Evolutionary conservation across 2,329 filamentous ascomycete genomes (phyloP), one percentile per base, ranked within the genome.

Genomic region (Zymoseptoria pseudotritici): DNA sequence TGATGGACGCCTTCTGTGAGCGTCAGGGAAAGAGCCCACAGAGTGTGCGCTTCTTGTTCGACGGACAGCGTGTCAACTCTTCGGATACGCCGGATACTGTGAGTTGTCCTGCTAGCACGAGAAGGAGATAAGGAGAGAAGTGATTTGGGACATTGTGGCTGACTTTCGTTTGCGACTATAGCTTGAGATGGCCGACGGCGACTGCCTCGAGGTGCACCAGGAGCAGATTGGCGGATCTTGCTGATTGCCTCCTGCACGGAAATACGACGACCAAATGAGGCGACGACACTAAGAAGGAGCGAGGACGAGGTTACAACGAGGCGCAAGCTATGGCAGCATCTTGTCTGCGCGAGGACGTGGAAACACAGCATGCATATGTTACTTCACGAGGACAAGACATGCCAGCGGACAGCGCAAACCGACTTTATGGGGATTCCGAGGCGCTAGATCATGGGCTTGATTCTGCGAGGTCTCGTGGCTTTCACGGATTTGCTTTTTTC

Each of bases 1-100:
- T 99, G 58, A 99, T 99, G 94, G 88, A 91, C 63, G 94, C 94
- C 20, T 99, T 97, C 76, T 99, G 94, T 76, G 93, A 97, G 67
- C 86, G 94, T 22, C 92, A 97, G 75, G 94, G 94, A 69, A 97
- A 97, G 81, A 85, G 87, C 36, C 79, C 87, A 6, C 84, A 81
- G 36, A 93, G 90, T 4, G 93, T 97, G 53, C 88, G 94, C 29
- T 99, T 99, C 76, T 81, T 99, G 1, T 97, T 97, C 70, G 94
- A 99, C 69, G 94, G 94, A n/a, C 87, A 89, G 68, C 87, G 94
- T 60, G 94, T 99, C 6, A 89, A 95, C 70, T 86, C 89, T 0
- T 86, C 85, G 19, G 94, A 99, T 72, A 96, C 90, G 13, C 94
- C 94, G 1, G 93, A 97, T 58, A 88, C 86, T 61, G 94, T 97